These are phyloP conservation scores for Phaeosphaeriaceae sp. DNA, from an alignment of 2,329 filamentous ascomycete species.

Conservation along the genomic window DNA sequence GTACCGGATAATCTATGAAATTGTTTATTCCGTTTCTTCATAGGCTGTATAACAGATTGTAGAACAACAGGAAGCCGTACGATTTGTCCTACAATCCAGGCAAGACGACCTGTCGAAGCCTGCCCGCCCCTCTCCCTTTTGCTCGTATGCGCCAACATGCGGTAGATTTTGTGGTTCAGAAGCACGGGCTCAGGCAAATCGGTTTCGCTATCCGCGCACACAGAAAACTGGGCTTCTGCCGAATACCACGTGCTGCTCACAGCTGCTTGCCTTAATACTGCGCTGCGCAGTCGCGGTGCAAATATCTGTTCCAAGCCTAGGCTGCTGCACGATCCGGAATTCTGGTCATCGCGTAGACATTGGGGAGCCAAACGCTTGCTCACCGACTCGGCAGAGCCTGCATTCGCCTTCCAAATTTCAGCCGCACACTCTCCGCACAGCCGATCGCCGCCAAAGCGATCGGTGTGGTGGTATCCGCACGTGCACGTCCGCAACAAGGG, in stretches of 20 bases:
- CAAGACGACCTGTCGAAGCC: too few relatives aligned
- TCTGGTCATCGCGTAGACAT: not conserved
- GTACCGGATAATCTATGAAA: too few relatives aligned
- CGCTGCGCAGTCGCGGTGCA: not conserved
- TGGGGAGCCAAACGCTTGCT: not conserved
- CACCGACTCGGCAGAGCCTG: not conserved
- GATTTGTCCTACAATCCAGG: too few relatives aligned
- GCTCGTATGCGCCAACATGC: too few relatives aligned
- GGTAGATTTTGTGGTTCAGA: not conserved
- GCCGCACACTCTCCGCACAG: constrained; percentile 3
- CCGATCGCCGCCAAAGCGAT: constrained; percentile 12
- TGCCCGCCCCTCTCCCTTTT: too few relatives aligned
- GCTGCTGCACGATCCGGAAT: not conserved
- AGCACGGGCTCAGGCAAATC: not conserved
- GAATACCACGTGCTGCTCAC: not conserved
- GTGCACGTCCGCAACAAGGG: not conserved
- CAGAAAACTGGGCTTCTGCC: not conserved
- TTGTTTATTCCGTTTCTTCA: too few relatives aligned
- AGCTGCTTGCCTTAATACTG: not conserved
- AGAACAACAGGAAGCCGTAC: too few relatives aligned
- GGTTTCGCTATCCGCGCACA: not conserved
- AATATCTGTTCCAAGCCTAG: not conserved
- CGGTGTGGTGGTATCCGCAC: constrained; percentile 15
- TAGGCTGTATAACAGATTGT: too few relatives aligned
- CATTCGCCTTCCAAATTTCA: not conserved